Conservation (phyloP, 352 stramenopile genomes). For the Phytophthora citrophthora region DNA sequence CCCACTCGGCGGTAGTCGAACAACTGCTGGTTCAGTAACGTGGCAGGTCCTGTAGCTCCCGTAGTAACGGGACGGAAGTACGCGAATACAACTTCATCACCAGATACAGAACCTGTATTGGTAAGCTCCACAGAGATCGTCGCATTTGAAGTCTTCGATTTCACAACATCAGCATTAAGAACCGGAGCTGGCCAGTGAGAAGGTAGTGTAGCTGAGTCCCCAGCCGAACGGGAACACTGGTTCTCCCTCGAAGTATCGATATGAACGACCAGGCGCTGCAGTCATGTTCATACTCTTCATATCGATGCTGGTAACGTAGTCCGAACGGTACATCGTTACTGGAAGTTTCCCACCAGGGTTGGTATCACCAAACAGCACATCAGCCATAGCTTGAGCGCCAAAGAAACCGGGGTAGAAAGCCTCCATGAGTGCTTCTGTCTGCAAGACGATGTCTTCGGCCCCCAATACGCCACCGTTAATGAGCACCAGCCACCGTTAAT, state of each 20-base stretch:
- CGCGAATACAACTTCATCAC: slow-evolving; percentile 5
- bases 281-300: slow-evolving; percentile 10
- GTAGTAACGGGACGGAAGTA: slow-evolving; percentile 1
- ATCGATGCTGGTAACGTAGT: background rate
- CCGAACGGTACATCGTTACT: slow-evolving; percentile 2
- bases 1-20: slow-evolving; percentile 2
- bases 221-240: slow-evolving; percentile 2
- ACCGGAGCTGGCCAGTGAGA: background rate
- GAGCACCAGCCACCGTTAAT: slow-evolving; percentile 4
- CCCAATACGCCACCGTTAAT: slow-evolving; percentile 2
- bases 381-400: background rate
- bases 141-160: background rate
- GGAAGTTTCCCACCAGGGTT: slow-evolving; percentile 3
- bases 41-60: background rate
- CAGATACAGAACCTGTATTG: background rate
- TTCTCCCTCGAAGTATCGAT: slow-evolving; percentile 6
- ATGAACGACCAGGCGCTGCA: background rate
- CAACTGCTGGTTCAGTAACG: slow-evolving; percentile 4
- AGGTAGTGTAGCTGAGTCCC: slow-evolving; percentile 4
- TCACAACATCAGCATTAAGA: no score
- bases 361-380: background rate
- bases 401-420: slow-evolving; percentile 3
- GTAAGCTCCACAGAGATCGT: background rate
- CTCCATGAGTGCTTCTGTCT: slow-evolving; percentile 1
- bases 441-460: slow-evolving; percentile 3